Evolutionary conservation across 169 alveolate species (phyloP).

Genomic region (Eimeria necatrix): DNA sequence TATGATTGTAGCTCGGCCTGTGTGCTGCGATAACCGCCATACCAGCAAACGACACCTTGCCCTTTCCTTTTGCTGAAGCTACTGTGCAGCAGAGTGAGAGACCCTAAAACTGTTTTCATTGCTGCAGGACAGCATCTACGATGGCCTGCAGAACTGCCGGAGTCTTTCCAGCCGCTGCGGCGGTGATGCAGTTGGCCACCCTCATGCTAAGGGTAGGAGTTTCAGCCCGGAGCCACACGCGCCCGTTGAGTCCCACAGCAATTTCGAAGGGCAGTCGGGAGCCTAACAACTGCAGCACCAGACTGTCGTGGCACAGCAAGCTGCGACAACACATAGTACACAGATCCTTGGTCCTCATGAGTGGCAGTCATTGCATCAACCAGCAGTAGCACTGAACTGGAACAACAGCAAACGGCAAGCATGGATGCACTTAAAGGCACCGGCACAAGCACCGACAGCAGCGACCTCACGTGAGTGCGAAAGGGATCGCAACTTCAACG

Average conservation of each 20-base stretch:
- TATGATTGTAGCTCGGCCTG: too few relatives aligned
- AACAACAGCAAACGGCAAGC: neutral
- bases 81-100: too few relatives aligned
- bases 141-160: conserved; percentile 76
- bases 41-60: too few relatives aligned
- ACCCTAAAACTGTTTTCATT: neutral
- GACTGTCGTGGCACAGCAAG: conserved; percentile 49
- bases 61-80: too few relatives aligned
- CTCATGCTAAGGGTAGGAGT: conserved; percentile 47
- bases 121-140: conserved; percentile 66
- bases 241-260: conserved; percentile 72
- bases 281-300: conserved; percentile 70
- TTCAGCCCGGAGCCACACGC: conserved; percentile 71
- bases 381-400: neutral
- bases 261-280: conserved; percentile 55
- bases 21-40: too few relatives aligned
- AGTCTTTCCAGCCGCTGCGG: conserved; percentile 66
- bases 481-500: conserved; percentile 66
- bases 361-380: neutral
- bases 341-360: neutral
- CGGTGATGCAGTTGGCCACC: conserved; percentile 57
- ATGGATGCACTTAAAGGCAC: neutral
- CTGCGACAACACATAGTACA: conserved; percentile 47
- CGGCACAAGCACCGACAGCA: conserved; percentile 27
- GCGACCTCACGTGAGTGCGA: conserved; percentile 14